Evolutionary conservation across 2,329 filamentous ascomycete species (phyloP), one percentile per base, ranked within the genome.

Genomic region (Curvularia eragrostidis): DNA sequence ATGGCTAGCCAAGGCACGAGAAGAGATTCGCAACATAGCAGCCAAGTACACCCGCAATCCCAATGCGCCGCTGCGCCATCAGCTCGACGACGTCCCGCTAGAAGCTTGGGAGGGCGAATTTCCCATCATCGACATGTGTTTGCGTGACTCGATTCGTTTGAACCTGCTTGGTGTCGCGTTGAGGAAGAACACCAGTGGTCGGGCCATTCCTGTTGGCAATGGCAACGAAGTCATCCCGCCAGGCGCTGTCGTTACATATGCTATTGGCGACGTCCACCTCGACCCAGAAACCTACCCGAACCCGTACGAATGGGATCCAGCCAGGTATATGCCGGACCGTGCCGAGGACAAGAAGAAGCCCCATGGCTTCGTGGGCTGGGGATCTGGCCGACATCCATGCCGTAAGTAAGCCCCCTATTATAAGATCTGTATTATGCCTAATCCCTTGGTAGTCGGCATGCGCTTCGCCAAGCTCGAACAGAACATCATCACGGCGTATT

Each of bases 101-200:
- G 82, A 85, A 13, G 81, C 80, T 0, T 87, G 84, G 84, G 84
- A 87, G 66, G 50, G 69, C 12, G 81, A 84, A 18, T 86, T 87
- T 57, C 83, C 84, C 0, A 57, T 79, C 5, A 74, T 86, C 30
- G 81, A 85, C 56, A 54, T 84, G 24, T 83, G 80, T 44, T 73
- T 87, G 36, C 78, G 79, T 39, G 85, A 87, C 59, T 79, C 78
- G 13, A 85, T 87, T 56, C 80, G 85, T 2, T 62, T 87, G 23
- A 80, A 80, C 30, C 62, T 80, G 7, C 70, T 78, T 0, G 84
- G 84, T 5, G 76, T 79, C 0, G 76, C 78, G 0, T 83, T 87
- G 66, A 78, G 85, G 6, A 81, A 80, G 68, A 87, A 87, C 64
- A 72, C 75, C 8, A 80, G 77, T 32, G 79, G 78, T 15, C 73